These are phyloP conservation scores for Ceratocystis diversiconidia DNA, from an alignment of 2,329 filamentous ascomycete genomes.

Conservation along the genomic window DNA sequence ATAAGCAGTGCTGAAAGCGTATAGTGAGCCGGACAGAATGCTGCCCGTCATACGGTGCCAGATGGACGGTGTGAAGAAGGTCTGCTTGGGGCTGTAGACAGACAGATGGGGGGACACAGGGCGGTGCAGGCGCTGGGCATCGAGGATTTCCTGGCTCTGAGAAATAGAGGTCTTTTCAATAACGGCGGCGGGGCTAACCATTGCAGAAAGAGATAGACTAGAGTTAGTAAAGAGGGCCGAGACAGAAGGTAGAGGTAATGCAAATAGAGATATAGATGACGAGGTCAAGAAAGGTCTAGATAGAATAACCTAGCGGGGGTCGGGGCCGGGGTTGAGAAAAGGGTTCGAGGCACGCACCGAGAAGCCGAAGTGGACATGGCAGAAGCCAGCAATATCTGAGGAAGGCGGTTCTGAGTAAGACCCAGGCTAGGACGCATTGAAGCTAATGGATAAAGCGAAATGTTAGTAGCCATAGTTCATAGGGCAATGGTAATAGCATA, in stretches of 20 bases:
- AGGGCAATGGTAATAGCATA: background rate
- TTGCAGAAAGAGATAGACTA: conserved; percentile 20
- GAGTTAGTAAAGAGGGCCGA: conserved; percentile 8
- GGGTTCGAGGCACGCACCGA: conserved; percentile 28
- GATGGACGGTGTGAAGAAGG: conserved; percentile 58
- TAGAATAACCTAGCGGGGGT: background rate
- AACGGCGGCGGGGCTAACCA: conserved; percentile 33
- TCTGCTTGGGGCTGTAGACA: conserved; percentile 80
- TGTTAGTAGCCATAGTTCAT: conserved; percentile 2
- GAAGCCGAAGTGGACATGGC: conserved; percentile 31
- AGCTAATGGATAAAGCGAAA: background rate
- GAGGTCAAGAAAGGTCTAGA: background rate
- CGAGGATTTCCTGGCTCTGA: conserved; percentile 53
- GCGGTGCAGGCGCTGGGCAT: conserved; percentile 63
- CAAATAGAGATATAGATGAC: background rate
- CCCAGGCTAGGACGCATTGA: conserved; percentile 17
- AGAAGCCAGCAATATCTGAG: conserved; percentile 32
- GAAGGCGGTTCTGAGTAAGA: conserved; percentile 28
- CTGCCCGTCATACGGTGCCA: conserved; percentile 77
- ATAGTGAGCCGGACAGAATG: conserved; percentile 56
- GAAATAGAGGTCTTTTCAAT: conserved; percentile 42
- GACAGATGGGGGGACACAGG: conserved; percentile 72
- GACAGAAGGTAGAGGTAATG: background rate
- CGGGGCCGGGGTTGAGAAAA: background rate
- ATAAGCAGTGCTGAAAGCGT: conserved; percentile 69